Evolutionary conservation across 768 basidiomycete genomes (phyloP).

Genomic region (Calocera cornea): DNA sequence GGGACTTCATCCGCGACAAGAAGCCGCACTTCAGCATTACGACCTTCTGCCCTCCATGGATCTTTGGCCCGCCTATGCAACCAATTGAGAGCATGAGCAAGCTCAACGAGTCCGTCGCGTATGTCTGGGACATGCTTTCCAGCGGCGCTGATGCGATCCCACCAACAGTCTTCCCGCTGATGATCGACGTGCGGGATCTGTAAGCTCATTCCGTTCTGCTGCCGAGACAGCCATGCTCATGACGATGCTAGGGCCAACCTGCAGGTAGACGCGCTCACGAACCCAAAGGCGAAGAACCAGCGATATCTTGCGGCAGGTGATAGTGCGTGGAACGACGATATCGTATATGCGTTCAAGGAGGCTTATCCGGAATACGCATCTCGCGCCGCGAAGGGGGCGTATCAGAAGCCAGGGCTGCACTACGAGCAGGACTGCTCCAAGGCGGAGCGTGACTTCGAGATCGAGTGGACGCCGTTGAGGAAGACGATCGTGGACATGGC

Average conservation of each 20-base stretch:
- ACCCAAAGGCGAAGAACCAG: constrained; percentile 1
- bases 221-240: neutral
- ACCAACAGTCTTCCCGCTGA: neutral
- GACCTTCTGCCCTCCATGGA: constrained; percentile 5
- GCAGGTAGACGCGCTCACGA: neutral
- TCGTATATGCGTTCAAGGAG: neutral
- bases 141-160: neutral
- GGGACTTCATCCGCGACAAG: constrained; percentile 3
- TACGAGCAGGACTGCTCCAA: neutral
- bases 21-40: constrained; percentile 5
- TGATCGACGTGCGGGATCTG: neutral
- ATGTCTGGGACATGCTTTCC: neutral
- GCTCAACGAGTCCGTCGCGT: neutral
- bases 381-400: neutral
- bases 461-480: constrained; percentile 1
- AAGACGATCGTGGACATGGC: neutral
- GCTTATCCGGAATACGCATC: neutral
- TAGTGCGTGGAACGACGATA: neutral
- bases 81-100: neutral
- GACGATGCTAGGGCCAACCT: neutral
- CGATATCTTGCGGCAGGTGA: neutral
- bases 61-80: neutral
- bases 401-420: neutral
- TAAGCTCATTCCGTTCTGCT: neutral
- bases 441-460: neutral